These are phyloP conservation scores for Byssochlamys sp. DNA, from an alignment of 2,329 filamentous ascomycete species.

Conservation along the genomic window DNA sequence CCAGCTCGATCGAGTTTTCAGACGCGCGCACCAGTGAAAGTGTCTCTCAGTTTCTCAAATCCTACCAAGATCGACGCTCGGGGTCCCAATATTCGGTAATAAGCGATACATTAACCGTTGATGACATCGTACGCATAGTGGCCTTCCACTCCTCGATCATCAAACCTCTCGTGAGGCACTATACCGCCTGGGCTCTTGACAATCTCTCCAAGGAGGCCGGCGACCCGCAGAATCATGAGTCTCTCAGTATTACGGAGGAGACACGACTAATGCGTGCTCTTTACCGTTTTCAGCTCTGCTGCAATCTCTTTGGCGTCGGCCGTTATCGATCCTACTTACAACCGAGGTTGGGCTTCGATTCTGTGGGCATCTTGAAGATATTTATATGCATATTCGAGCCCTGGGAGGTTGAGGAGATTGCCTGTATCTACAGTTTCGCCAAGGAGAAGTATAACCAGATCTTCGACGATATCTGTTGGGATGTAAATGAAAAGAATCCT, in stretches of 20 bases:
- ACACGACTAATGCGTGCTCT: slow-evolving; percentile 7
- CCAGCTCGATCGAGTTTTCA: neutral
- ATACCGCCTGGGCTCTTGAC: slow-evolving; percentile 4
- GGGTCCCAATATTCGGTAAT: neutral
- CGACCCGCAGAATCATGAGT: neutral
- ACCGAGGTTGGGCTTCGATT: neutral
- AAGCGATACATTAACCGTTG: neutral
- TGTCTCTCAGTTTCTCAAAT: neutral
- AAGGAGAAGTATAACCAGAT: neutral
- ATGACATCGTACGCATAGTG: neutral
- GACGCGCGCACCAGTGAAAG: neutral
- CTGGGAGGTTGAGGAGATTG: slow-evolving; percentile 8
- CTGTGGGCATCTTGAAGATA: neutral
- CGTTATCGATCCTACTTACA: neutral
- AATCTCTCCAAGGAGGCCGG: slow-evolving; percentile 2
- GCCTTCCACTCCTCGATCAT: slow-evolving; percentile 9
- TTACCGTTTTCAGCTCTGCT: slow-evolving; percentile 8
- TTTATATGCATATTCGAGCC: slow-evolving; percentile 5
- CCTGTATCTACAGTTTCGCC: slow-evolving; percentile 2
- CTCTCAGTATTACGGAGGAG: slow-evolving; percentile 6
- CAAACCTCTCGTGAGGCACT: slow-evolving; percentile 5
- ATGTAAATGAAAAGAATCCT: slow-evolving; percentile 6
- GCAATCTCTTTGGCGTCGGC: slow-evolving; percentile 5
- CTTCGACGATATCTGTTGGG: slow-evolving; percentile 3
- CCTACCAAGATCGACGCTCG: neutral